Conservation (phyloP, 2,329 filamentous ascomycete genomes). For the Graphiopsis chlorocephala region DNA sequence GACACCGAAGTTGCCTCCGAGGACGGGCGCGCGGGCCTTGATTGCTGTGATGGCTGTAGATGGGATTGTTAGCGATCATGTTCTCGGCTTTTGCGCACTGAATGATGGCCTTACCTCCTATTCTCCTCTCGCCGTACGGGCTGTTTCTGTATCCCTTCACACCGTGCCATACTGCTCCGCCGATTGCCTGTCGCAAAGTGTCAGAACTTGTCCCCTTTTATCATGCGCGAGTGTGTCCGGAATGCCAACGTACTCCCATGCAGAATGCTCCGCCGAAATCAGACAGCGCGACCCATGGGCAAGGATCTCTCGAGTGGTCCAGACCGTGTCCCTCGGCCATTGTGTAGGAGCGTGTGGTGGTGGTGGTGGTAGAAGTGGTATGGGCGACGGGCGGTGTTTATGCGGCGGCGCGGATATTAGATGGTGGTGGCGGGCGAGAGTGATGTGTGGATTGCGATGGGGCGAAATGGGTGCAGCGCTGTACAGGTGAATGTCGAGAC, state of each 20-base stretch:
- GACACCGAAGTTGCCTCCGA: conserved; percentile 96
- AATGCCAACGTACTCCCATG: conserved; percentile 74
- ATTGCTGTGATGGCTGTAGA: conserved; percentile 78
- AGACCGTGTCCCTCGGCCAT: conserved; percentile 41
- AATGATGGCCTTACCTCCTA: conserved; percentile 59
- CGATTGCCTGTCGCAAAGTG: conserved; percentile 31
- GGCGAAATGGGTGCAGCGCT: conserved; percentile 11
- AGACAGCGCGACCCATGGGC: conserved; percentile 92
- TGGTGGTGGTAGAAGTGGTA: neutral
- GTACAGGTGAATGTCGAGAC: conserved; percentile 1
- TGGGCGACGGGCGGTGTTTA: neutral
- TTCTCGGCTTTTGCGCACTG: neutral
- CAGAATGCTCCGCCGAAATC: conserved; percentile 96
- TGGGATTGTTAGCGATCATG: neutral
- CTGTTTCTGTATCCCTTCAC: conserved; percentile 66
- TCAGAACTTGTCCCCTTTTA: conserved; percentile 6
- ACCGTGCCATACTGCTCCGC: conserved; percentile 82
- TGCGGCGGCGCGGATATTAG: neutral
- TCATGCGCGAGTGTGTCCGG: neutral
- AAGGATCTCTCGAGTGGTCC: conserved; percentile 96
- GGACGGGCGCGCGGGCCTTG: conserved; percentile 92
- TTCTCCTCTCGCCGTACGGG: conserved; percentile 83
- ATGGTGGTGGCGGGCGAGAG: neutral
- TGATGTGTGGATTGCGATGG: neutral
- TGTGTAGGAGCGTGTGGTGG: conserved; percentile 13